Base-by-base conservation (phyloP, 73 alveolate genomes). In the Halteria grandinella region DNA sequence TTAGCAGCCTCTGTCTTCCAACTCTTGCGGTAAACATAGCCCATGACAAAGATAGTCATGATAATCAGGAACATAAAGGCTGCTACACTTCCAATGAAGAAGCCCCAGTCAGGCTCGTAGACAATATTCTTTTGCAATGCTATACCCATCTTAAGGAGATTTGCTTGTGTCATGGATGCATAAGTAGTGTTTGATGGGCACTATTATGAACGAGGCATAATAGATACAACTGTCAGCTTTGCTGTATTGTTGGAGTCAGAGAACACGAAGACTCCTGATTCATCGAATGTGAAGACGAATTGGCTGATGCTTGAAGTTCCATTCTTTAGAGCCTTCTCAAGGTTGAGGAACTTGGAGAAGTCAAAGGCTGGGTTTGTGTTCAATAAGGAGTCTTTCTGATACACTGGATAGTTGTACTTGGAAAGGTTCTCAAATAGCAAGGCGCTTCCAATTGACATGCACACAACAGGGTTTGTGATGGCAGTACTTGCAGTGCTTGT, bases 71-170 rank as follows among this genome's bases (percentile, higher is more conserved):
- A 24, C 10, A 85, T 37, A 24, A 85, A 47, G 6, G 80, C 87
- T 12, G 83, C 77, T 0, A 85, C 66, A 15, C 77, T 55, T 5
- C 89, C 87, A 18, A 51, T 52, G 43, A 85, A 60, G 59, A 78
- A 77, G 0, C 88, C 86, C 94, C 94, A 85, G 36, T 85, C 60
- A 23, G 94, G 94, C 45, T 63, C 79, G 41, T 20, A 52, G 55
- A 85, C 54, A 4, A 85, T 41, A 25, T 55, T 48, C 34, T 53
- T 36, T 24, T 54, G 37, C 44, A 53, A 21, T 20, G 85, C 49
- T n/a, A 77, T 63, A 8, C 89, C 89, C 10, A 79, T 73, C 18
- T 54, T 45, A 0, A 69, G 62, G 24, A 78, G 43, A 28, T 83
- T 48, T 14, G 62, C 48, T 11, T 28, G 31, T 3, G 89, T 77